These are phyloP conservation scores for Neopestalotiopsis clavispora DNA, from an alignment of 2,329 filamentous ascomycete genomes.

Conservation along the genomic window DNA sequence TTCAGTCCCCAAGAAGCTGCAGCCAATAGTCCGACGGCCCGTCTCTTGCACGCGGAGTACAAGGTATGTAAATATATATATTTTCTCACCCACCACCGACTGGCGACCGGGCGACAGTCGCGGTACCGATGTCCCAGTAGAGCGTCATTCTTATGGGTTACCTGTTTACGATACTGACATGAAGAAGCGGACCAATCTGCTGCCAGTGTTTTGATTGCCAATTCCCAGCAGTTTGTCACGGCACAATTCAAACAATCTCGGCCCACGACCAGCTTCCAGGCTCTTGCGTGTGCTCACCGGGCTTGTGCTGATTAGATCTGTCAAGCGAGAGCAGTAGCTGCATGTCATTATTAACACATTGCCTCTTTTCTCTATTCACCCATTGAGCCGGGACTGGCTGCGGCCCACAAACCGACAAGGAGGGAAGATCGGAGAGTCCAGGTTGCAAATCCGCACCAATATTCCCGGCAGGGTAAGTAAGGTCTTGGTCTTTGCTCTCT, in stretches of 20 bases:
- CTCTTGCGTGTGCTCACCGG: not conserved
- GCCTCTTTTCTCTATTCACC: conserved; percentile 24
- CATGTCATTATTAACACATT: conserved; percentile 19
- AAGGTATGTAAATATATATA: not conserved
- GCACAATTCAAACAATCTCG: conserved; percentile 14
- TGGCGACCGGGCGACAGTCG: not conserved
- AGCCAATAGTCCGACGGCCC: conserved; percentile 16
- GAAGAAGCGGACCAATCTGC: not conserved
- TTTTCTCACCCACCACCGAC: not conserved
- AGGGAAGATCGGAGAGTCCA: conserved; percentile 16
- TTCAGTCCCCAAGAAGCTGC: conserved; percentile 5
- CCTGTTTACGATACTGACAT: not conserved
- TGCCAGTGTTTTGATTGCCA: not conserved
- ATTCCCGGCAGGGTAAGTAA: conserved; percentile 11
- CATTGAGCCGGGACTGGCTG: conserved; percentile 27
- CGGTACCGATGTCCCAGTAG: not conserved
- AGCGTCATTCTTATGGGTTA: not conserved
- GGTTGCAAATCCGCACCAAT: conserved; percentile 15
- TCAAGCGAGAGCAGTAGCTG: conserved; percentile 17
- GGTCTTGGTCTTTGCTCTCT: conserved; percentile 3
- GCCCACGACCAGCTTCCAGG: conserved; percentile 6
- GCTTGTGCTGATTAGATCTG: conserved; percentile 4
- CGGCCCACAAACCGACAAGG: conserved; percentile 13
- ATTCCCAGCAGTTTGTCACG: conserved; percentile 15
- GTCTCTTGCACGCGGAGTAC: conserved; percentile 1